Conservation (phyloP, 1,139 yeast species). For the Pneumocystis canis region DNA sequence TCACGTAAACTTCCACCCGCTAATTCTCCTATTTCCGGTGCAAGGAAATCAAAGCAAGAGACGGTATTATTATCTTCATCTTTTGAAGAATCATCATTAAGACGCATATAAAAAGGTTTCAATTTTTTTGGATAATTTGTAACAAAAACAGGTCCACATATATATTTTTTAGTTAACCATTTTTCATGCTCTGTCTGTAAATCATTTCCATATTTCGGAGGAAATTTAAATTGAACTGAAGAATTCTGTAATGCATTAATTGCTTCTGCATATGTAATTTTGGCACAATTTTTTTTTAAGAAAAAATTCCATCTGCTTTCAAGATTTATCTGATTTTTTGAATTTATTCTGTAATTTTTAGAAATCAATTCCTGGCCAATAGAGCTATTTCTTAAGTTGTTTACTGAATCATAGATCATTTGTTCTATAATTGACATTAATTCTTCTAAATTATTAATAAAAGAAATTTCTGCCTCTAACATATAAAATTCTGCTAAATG, state of each 20-base stretch:
- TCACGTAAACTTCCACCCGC: slow-evolving; percentile 92
- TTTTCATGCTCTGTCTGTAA: slow-evolving; percentile 81
- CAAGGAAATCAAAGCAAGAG: slow-evolving; percentile 74
- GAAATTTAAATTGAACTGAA: slow-evolving; percentile 20
- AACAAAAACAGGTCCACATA: slow-evolving; percentile 67
- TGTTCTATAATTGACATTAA: slow-evolving; percentile 52
- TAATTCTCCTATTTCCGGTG: slow-evolving; percentile 92
- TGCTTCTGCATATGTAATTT: slow-evolving; percentile 65
- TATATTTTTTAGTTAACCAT: slow-evolving; percentile 61
- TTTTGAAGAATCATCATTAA: slow-evolving; percentile 19
- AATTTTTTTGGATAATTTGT: slow-evolving; percentile 68
- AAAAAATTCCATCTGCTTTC: slow-evolving; percentile 24
- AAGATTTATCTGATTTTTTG: background rate
- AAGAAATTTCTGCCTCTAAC: slow-evolving; percentile 83
- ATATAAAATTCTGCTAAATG: slow-evolving; percentile 96
- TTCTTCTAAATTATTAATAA: slow-evolving; percentile 42
- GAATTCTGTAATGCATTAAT: slow-evolving; percentile 33
- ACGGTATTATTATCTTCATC: slow-evolving; percentile 41
- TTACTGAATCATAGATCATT: slow-evolving; percentile 48
- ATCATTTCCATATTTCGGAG: slow-evolving; percentile 50
- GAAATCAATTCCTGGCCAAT: slow-evolving; percentile 29
- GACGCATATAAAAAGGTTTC: slow-evolving; percentile 87
- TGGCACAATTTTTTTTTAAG: slow-evolving; percentile 41
- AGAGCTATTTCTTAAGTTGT: slow-evolving; percentile 26
- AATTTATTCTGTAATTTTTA: slow-evolving; percentile 14